Evolutionary conservation across 352 stramenopile genomes (phyloP).

Genomic region (Globisporangium okanoganense): DNA sequence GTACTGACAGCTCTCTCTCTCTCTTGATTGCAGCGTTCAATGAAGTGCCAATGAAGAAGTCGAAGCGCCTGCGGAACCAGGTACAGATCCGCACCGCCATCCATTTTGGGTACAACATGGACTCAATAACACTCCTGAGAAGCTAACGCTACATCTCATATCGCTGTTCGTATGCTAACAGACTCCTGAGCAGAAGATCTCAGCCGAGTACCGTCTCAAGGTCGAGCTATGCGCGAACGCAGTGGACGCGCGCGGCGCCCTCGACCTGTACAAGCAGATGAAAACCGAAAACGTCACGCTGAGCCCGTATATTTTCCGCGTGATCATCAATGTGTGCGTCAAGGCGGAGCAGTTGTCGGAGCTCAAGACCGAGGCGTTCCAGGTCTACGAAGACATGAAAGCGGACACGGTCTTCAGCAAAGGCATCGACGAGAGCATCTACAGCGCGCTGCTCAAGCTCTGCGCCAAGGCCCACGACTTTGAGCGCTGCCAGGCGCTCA

Average conservation of each 20-base stretch:
- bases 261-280: slow-evolving; percentile 55
- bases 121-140: background rate
- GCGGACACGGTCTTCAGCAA: slow-evolving; percentile 20
- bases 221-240: slow-evolving; percentile 40
- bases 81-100: slow-evolving; percentile 15
- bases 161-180: slow-evolving; percentile 9
- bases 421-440: slow-evolving; percentile 56
- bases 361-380: slow-evolving; percentile 39
- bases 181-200: slow-evolving; percentile 37
- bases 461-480: slow-evolving; percentile 63
- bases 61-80: slow-evolving; percentile 46
- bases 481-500: slow-evolving; percentile 37
- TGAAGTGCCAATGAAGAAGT: slow-evolving; percentile 27
- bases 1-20: background rate
- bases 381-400: slow-evolving; percentile 71
- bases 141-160: background rate
- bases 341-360: slow-evolving; percentile 32
- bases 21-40: background rate
- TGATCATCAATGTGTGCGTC: slow-evolving; percentile 61
- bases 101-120: slow-evolving; percentile 4
- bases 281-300: slow-evolving; percentile 29
- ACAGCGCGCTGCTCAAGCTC: slow-evolving; percentile 75
- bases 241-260: slow-evolving; percentile 31
- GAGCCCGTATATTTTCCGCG: slow-evolving; percentile 44
- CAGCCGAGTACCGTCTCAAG: slow-evolving; percentile 34